A percentile compares a stretch with the other conserved stretches of the same genome.
Evolutionary conservation across 148 eudicot species (phyloP).

Genomic region (Arctostaphylos glauca): DNA sequence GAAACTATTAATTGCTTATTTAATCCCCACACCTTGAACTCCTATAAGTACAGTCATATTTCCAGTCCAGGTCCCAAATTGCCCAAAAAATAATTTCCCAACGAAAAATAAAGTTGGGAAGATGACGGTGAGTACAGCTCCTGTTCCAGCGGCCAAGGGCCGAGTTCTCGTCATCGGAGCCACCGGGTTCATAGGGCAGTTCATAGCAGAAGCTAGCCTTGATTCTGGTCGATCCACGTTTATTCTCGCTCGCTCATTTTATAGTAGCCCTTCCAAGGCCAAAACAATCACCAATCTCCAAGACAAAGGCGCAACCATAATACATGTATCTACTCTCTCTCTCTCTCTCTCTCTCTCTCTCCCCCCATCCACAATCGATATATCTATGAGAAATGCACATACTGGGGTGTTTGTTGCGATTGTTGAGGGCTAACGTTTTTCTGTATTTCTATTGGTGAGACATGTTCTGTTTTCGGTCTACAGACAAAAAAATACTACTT

Average conservation of each 20-base stretch:
- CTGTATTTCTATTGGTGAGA: not conserved
- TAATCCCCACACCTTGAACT: not conserved
- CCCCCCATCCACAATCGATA: not conserved
- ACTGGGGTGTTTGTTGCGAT: not conserved
- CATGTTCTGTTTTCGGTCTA: too few relatives aligned
- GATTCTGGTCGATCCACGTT: constrained; percentile 41
- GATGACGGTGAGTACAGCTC: constrained; percentile 16
- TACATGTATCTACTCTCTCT: constrained; percentile 31
- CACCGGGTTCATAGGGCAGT: constrained; percentile 63
- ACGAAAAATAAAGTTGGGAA: not conserved
- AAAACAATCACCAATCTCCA: constrained; percentile 32
- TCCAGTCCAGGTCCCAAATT: not conserved
- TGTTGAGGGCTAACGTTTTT: not conserved
- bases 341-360: not conserved
- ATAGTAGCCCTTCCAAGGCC: constrained; percentile 28
- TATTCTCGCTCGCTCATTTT: constrained; percentile 35
- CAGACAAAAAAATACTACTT: too few relatives aligned
- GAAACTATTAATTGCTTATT: not conserved
- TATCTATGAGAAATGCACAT: not conserved
- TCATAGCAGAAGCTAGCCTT: constrained; percentile 48
- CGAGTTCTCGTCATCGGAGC: constrained; percentile 48
- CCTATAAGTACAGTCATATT: not conserved
- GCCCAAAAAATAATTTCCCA: not conserved
- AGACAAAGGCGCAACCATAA: constrained; percentile 43
- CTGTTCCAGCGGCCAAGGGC: constrained; percentile 19